Evolutionary conservation across 2,329 filamentous ascomycete genomes (phyloP).

Genomic region (Dryadomyces sulphureus): DNA sequence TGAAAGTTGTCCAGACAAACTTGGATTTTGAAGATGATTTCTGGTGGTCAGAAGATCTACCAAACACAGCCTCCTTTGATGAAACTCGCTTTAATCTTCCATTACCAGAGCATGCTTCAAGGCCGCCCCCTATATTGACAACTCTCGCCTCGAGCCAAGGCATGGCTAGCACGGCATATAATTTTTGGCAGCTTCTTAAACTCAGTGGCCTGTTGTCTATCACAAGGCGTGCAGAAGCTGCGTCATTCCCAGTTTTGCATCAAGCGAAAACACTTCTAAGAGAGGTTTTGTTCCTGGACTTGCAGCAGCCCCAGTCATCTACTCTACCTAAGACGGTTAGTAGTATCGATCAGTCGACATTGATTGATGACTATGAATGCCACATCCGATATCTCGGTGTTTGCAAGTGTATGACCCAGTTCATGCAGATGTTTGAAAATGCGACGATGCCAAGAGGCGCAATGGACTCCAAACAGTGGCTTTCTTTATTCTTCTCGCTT

Average conservation of each 20-base stretch:
- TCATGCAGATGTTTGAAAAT: constrained; percentile 37
- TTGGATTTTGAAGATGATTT: constrained; percentile 41
- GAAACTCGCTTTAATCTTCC: constrained; percentile 29
- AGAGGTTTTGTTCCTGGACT: constrained; percentile 38
- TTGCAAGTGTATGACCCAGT: constrained; percentile 34
- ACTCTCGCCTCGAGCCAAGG: constrained; percentile 38
- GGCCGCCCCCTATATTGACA: constrained; percentile 32
- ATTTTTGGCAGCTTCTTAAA: constrained; percentile 36
- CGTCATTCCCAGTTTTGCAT: constrained; percentile 34
- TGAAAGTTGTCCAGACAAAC: constrained; percentile 26
- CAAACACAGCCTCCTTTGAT: constrained; percentile 23
- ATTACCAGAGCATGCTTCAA: constrained; percentile 23
- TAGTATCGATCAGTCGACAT: constrained; percentile 17
- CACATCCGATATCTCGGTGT: constrained; percentile 32
- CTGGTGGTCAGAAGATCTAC: constrained; percentile 41
- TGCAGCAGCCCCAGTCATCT: constrained; percentile 32
- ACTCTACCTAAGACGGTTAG: constrained; percentile 22
- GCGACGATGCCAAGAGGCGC: constrained; percentile 23
- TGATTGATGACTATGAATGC: constrained; percentile 28
- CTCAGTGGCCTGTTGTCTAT: constrained; percentile 33
- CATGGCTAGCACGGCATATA: constrained; percentile 30
- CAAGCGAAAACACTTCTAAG: constrained; percentile 39
- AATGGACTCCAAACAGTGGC: constrained; percentile 28
- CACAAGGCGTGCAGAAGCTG: constrained; percentile 31
- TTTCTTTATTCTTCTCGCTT: constrained; percentile 37